Evolutionary conservation across 2,329 filamentous ascomycete species (phyloP).

Genomic region (Cercospora citrullina): DNA sequence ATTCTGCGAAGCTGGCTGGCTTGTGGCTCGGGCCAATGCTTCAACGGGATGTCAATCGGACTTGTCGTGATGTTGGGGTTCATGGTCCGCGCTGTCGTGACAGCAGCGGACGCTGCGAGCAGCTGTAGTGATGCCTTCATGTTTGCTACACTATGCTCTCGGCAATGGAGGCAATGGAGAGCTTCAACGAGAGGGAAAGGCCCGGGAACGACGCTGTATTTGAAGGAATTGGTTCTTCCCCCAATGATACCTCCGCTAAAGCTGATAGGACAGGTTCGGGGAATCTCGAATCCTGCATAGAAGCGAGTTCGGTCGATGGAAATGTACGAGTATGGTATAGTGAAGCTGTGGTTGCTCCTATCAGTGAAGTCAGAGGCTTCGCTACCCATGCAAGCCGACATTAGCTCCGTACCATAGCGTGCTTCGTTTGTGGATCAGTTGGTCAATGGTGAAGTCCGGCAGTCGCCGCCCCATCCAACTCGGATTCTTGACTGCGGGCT

Average conservation of each 20-base stretch:
- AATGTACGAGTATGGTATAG: background rate
- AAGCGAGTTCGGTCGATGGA: background rate
- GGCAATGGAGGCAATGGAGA: background rate
- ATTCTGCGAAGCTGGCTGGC: conserved; percentile 22
- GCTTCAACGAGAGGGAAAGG: background rate
- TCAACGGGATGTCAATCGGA: conserved; percentile 10
- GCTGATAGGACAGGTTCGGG: conserved; percentile 7
- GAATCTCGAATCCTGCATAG: background rate
- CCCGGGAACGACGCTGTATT: background rate
- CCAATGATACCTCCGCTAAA: background rate
- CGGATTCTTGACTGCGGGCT: background rate
- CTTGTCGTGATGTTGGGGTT: background rate
- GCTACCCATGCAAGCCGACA: conserved; percentile 1
- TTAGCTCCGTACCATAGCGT: conserved; percentile 8
- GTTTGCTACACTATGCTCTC: background rate
- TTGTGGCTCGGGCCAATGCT: conserved; percentile 25
- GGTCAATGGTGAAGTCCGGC: background rate
- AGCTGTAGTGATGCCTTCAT: conserved; percentile 6
- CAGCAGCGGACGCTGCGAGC: conserved; percentile 4
- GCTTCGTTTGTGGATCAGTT: background rate
- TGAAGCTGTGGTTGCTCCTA: background rate
- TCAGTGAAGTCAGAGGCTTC: conserved; percentile 15
- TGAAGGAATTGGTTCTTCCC: background rate
- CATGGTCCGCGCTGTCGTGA: background rate
- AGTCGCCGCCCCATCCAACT: background rate